Evolutionary conservation across 2,329 filamentous ascomycete species (phyloP), one percentile per base, ranked within the genome.

Genomic region (Triangularia verruculosa): DNA sequence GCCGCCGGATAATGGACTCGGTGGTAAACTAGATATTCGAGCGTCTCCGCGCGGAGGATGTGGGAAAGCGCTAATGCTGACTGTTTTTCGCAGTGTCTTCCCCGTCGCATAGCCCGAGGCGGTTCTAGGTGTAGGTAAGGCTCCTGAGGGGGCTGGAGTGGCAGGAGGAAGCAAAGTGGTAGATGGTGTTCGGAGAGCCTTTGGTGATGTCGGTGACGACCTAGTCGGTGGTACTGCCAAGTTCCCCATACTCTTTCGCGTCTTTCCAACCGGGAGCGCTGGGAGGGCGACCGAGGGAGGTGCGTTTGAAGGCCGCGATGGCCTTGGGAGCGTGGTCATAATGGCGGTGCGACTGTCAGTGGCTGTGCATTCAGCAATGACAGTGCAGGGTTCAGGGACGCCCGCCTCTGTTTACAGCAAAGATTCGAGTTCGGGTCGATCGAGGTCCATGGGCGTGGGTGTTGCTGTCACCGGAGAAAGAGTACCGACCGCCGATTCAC

Each of bases 1-100:
- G 47, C 84, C 85, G 64, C 77, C 79, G 17, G 83, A 82, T 54
- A 88, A 76, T 66, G 83, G 86, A 76, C 85, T 85, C 61, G 82
- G 86, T 59, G 85, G 91, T 62, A 87, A 79, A 77, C 83, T 92
- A 70, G 79, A 79, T 56, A 81, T 78, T 68, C 84, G 82, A 61
- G 78, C 82, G 61, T 84, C 83, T 56, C 87, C 86, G 69, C 88
- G 88, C 13, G 94, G 94, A 13, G 94, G 94, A 68, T 96, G 91
- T 28, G 94, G 94, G 73, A 98, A 97, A 0, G 92, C 89, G 73
- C 93, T 94, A 72, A 97, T 96, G 81, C 93, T 97, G 72, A 96
- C 89, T 0, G 91, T 91, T 77, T 96, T 96, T 66, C 93, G 87
- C 61, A 97, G 77, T 1, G 88, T 86, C 75, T 89, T 93, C 25